These are phyloP conservation scores for Trametes coccinea DNA, from an alignment of 768 basidiomycete genomes.

Conservation along the genomic window DNA sequence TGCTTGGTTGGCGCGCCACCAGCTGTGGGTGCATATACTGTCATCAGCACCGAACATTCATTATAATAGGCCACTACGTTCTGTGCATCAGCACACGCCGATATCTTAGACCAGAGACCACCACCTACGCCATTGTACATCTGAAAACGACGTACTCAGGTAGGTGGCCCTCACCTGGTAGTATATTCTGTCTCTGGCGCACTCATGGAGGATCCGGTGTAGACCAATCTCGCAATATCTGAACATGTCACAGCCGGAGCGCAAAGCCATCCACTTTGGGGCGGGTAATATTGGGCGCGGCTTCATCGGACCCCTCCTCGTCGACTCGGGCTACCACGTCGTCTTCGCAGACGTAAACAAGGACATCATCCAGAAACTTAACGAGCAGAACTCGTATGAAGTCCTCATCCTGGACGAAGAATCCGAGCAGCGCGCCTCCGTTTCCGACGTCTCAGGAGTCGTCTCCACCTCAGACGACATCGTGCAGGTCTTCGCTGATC, in stretches of 20 bases:
- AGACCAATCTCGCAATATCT: background rate
- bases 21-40: too few species aligned
- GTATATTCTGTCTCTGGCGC: too few species aligned
- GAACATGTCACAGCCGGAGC: constrained; percentile 13
- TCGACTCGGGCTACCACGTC: constrained; percentile 40
- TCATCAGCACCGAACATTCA: too few species aligned
- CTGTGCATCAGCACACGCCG: too few species aligned
- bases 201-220: too few species aligned
- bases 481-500: constrained; percentile 25
- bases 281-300: constrained; percentile 43
- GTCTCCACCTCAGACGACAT: constrained; percentile 17
- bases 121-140: too few species aligned
- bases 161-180: too few species aligned
- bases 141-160: too few species aligned
- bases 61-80: too few species aligned
- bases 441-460: constrained; percentile 27
- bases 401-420: constrained; percentile 37
- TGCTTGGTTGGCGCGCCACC: too few species aligned
- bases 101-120: too few species aligned
- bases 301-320: constrained; percentile 41
- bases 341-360: constrained; percentile 39
- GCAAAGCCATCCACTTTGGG: constrained; percentile 39
- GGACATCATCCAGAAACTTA: constrained; percentile 34
- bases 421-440: constrained; percentile 22
- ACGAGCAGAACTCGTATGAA: constrained; percentile 32